phyloP scores from a whole-genome alignment of 257 asterid species.

The Paulownia fortunei region DNA sequence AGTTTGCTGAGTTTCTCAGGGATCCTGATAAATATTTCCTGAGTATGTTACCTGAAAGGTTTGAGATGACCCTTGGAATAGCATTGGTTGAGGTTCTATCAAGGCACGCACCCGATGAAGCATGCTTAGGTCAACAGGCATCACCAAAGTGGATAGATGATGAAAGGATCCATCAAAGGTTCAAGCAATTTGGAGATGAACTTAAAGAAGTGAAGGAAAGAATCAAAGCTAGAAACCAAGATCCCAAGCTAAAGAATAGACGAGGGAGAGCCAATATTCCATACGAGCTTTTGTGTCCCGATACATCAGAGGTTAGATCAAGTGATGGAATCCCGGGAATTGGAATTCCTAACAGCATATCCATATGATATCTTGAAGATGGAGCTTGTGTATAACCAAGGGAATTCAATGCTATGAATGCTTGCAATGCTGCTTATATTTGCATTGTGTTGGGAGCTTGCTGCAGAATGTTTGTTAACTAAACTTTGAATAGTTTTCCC shows the following conservation, averaged over 20 bases:
- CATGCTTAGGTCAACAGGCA: conserved; percentile 43
- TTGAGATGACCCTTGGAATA: conserved; percentile 47
- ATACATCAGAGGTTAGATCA: conserved; percentile 31
- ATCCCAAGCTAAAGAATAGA: conserved; percentile 52
- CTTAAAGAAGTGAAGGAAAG: conserved; percentile 47
- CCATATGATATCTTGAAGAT: conserved; percentile 32
- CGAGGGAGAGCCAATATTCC: conserved; percentile 38
- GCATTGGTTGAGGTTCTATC: conserved; percentile 52
- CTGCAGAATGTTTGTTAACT: background rate
- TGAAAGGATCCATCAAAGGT: conserved; percentile 40
- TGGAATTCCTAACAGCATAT: conserved; percentile 51
- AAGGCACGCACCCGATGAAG: conserved; percentile 31
- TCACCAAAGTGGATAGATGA: conserved; percentile 46
- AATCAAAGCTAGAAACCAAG: conserved; percentile 46
- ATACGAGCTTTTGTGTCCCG: conserved; percentile 44
- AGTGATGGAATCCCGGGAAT: conserved; percentile 32
- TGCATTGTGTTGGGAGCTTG: background rate
- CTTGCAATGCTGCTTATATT: background rate
- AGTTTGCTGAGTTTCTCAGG: conserved; percentile 53
- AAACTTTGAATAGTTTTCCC: background rate
- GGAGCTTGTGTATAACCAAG: background rate
- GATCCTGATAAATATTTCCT: conserved; percentile 50
- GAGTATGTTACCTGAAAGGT: conserved; percentile 47
- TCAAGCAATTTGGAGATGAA: conserved; percentile 42
- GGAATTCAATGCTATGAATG: background rate